Base-by-base conservation (phyloP, 192 early-diverging fungal species). In the Entomortierella beljakovae region DNA sequence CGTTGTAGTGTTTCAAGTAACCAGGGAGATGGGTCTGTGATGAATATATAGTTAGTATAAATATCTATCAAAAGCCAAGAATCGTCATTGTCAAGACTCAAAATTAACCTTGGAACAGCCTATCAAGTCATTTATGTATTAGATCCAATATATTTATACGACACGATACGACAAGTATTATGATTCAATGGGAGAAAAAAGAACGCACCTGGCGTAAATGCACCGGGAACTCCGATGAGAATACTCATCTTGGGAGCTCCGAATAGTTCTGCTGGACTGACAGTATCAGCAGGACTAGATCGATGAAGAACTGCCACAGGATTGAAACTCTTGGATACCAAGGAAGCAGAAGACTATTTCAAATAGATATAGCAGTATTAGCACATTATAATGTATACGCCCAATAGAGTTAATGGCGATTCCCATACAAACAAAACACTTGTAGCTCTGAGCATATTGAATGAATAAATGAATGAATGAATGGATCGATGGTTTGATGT, bases 21-120 rank as follows among this genome's bases (percentile, higher is more conserved):
- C 85, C 82, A 20, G 88, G 88, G 23, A 88, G 56, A 54, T 89
- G 88, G 40, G 22, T 82, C 81, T 82, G 63, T 26, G 3, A 43
- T 46, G 9, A 13, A 46, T 46, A 29, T 25, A 9, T 29, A 9
- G 13, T 53, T 25, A 29, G 7, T 53, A 29, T 6, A 25, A 53
- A 53, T 26, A 51, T 2, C 7, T 28, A 53, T 28, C 8, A 53
- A 25, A 3, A 3, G 29, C 52, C 3, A n/a, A n/a, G n/a, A n/a
- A n/a, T n/a, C n/a, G n/a, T n/a, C n/a, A n/a, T n/a, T n/a, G n/a
- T n/a, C n/a, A n/a, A n/a, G n/a, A n/a, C n/a, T n/a, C n/a, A n/a
- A n/a, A n/a, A n/a, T n/a, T n/a, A n/a, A n/a, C n/a, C n/a, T n/a
- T n/a, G n/a, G n/a, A n/a, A n/a, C n/a, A n/a, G n/a, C n/a, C n/a